Base-by-base conservation (phyloP, 2,329 filamentous ascomycete species). In the Cadophora sp. region DNA sequence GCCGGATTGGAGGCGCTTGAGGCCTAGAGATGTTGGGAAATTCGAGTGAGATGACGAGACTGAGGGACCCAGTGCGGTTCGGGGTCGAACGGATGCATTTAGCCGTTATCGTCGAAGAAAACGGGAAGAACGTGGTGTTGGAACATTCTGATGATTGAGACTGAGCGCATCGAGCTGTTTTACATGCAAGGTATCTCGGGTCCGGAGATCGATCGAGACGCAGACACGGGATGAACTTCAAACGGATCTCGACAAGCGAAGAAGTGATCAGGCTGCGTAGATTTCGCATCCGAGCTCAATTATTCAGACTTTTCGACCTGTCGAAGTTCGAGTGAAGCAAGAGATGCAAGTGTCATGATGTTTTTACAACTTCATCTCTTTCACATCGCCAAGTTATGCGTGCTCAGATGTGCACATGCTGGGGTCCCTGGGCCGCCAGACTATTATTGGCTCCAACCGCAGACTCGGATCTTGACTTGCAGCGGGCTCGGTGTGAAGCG, bases 401-500 rank as follows among this genome's bases (percentile, higher is more conserved):
- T 37, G 22, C 11, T 58, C 29, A 58, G 31, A 58, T 37, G 55
- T 37, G 31, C 55, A 58, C 8, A 22, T 2, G 16, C 55, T 34
- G n/a, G 31, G 55, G 31, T 24, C 22, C 56, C 56, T 59, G 34
- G 56, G n/a, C 22, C 22, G 31, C 43, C 34, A 59, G 34, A 40
- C 34, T 59, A 40, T 59, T 40, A 40, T 59, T 59, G 56, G 56
- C 56, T 27, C 56, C 31, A 34, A 59, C 56, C 56, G 22, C 34
- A 26, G 34, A 59, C 22, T 40, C 56, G 34, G 56, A 26, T 59
- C 34, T 34, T 59, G 22, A 59, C 31, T 27, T 43, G 22, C 31
- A 59, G 31, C 56, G 34, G 56, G 56, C 56, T 40, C 56, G 56
- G 56, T 26, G 43, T 43, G 56, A 26, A 59, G 31, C 56, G 56